Conservation (phyloP, 106 monocot species). For the Dendrobium officinale region DNA sequence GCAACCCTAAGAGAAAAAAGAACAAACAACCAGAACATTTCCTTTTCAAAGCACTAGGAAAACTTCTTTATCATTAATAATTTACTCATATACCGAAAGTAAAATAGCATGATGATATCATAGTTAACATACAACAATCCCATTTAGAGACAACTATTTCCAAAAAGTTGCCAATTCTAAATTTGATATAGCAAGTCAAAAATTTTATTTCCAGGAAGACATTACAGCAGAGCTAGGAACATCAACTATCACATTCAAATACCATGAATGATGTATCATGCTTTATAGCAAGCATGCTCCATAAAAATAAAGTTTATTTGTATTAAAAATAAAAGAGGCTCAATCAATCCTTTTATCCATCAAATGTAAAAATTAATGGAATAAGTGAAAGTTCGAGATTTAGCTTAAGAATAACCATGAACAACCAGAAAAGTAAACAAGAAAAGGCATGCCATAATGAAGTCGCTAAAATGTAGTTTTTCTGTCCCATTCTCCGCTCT, state of each 20-base stretch:
- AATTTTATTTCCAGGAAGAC: not conserved
- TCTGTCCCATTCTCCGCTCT: not conserved
- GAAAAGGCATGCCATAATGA: not conserved
- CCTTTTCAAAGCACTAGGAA: too few relatives aligned
- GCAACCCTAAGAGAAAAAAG: too few relatives aligned
- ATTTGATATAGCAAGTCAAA: not conserved
- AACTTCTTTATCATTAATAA: too few relatives aligned
- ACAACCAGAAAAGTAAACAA: not conserved
- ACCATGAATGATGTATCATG: not conserved
- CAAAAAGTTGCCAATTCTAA: not conserved
- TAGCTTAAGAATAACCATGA: not conserved
- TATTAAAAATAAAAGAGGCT: not conserved
- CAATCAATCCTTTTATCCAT: not conserved
- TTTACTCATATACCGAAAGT: not conserved
- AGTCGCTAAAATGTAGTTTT: not conserved
- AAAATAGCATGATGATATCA: not conserved
- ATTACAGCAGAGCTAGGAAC: not conserved
- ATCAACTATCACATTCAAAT: not conserved
- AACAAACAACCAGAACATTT: too few relatives aligned
- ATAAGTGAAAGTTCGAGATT: not conserved
- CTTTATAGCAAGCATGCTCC: not conserved
- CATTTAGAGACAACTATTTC: too few relatives aligned
- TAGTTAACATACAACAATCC: not conserved
- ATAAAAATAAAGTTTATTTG: not conserved
- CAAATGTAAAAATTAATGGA: not conserved